Evolutionary conservation across 345 rosid genomes (phyloP), one percentile per base, ranked within the genome.

Genomic region (Viola odorata): DNA sequence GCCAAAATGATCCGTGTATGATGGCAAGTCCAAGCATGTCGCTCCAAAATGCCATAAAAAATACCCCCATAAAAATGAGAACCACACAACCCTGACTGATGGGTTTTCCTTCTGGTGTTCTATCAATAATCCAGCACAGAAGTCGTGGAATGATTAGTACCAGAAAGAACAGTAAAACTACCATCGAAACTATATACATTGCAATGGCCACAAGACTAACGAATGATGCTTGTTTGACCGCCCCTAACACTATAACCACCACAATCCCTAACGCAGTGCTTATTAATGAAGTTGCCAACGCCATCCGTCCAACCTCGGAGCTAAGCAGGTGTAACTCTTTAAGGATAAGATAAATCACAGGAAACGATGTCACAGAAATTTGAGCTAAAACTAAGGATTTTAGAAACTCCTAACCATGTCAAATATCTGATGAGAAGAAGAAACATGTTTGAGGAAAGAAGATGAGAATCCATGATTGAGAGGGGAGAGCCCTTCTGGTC

Each of bases 21-120:
- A 85, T 72, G 7, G 82, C 77, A 13, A 87, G 16, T 17, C 95
- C 97, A 4, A 90, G 73, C 84, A 90, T 75, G 39, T 90, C 97
- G 0, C 87, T 78, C 1, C 87, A 9, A 58, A 90, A 90, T 5
- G 80, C 80, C 71, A 68, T 62, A 16, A 65, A 40, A 54, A 85
- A 32, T 0, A 78, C 95, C 60, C 78, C 79, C 49, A 80, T 5
- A 17, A 87, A 70, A 38, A 87, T 79, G 5, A 62, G 56, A 14
- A 78, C 80, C 9, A 82, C 63, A 17, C 72, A 81, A 12, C 39
- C 58, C 57, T 87, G 87, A 38, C 75, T 50, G 0, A 87, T 84
- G 0, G 85, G 82, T 50, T 65, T 68, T 5, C 95, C 92, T 10
- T 75, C 78, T 0, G 85, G 95, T 3, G 87, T 84, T 47, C 58